These are phyloP conservation scores for Collariella sp. DNA, from an alignment of 495 filamentous ascomycete species.

Conservation along the genomic window DNA sequence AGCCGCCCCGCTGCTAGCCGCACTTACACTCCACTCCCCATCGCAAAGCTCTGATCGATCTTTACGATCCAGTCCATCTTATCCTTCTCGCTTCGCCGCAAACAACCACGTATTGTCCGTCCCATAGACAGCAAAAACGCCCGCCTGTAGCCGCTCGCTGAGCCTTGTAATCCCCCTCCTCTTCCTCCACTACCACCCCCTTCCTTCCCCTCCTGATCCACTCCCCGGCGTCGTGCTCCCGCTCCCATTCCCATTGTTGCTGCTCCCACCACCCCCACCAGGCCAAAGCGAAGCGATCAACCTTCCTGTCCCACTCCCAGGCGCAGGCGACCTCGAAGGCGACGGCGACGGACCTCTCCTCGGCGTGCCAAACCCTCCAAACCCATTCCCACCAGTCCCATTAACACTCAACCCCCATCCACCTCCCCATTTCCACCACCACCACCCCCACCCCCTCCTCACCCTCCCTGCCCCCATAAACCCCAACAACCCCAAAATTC, in stretches of 20 bases:
- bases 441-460: neutral
- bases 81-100: constrained; percentile 76
- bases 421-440: neutral
- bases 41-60: constrained; percentile 51
- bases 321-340: neutral
- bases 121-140: constrained; percentile 89
- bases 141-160: constrained; percentile 49
- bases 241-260: neutral
- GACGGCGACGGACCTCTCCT: neutral
- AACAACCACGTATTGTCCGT: constrained; percentile 92
- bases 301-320: constrained; percentile 1
- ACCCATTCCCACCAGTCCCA: neutral
- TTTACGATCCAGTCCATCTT: constrained; percentile 92
- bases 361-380: neutral
- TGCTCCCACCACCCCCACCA: neutral
- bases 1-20: constrained; percentile 9
- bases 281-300: constrained; percentile 12
- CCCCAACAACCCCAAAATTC: constrained; percentile 69
- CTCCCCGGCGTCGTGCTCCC: constrained; percentile 2
- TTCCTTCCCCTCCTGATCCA: neutral
- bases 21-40: constrained; percentile 12
- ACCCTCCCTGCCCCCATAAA: constrained; percentile 9
- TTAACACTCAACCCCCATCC: neutral
- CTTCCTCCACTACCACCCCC: constrained; percentile 8
- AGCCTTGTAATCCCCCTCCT: constrained; percentile 33